Evolutionary conservation across 2,329 filamentous ascomycete genomes (phyloP), one percentile per base, ranked within the genome.

Genomic region (Eurotiales sp.): DNA sequence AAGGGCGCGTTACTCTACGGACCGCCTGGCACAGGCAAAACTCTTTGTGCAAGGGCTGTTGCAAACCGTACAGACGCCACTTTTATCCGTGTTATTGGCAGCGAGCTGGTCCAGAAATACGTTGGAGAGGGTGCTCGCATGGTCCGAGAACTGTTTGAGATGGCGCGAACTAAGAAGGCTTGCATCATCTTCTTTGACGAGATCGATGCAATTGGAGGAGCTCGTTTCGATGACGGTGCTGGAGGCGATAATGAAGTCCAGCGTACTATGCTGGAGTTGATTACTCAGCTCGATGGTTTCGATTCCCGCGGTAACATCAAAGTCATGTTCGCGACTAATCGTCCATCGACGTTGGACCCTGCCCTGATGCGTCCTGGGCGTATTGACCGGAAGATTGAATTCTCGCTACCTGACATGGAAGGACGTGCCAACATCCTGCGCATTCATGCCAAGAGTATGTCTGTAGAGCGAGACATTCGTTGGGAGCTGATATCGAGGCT

Each of bases 161-260:
- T 99, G 93, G 93, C 93, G 8, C 85, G 93, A 62, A 97, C 93
- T 52, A 99, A 99, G 82, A 99, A 99, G 76, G 93, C 93, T 0
- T 99, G 93, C 73, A 99, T 99, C 68, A 99, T 99, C 75, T 99
- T 99, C 84, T 95, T 96, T 66, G 93, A 99, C 70, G 93, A 99
- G 76, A 93, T 97, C 56, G 92, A 97, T 71, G 92, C 92, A 44
- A 89, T 97, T 50, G 92, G 92, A 67, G 92, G 92, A 61, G 92
- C 92, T 34, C 89, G 92, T 72, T 96, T 97, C 68, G 92, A 97
- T 64, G 92, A 97, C 62, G 92, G 92, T 59, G 92, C 92, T 56
- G 92, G 92, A 62, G 92, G 92, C 65, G 92, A 97, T 73, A 97
- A 97, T 68, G 92, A 97, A 71, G 92, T 97, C 6, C 92, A 97